phyloP scores from a whole-genome alignment of 2,329 filamentous ascomycete genomes.

The Fusarium sp. region DNA sequence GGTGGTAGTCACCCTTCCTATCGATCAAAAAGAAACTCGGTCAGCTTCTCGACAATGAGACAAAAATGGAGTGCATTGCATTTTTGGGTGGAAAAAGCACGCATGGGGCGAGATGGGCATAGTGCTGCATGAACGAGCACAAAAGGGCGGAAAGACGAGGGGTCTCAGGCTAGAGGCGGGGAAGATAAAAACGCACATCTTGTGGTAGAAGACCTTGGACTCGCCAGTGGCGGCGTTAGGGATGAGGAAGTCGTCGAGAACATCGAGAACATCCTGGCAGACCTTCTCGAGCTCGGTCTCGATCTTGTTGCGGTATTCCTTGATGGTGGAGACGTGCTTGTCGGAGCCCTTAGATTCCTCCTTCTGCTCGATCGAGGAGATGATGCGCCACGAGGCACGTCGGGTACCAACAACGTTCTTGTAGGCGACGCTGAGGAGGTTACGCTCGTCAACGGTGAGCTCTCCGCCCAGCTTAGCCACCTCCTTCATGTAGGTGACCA shows the following conservation, averaged over 20 bases:
- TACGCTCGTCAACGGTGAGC: constrained; percentile 96
- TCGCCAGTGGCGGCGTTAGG: constrained; percentile 96
- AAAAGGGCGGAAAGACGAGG: constrained; percentile 34
- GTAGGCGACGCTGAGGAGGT: constrained; percentile 98
- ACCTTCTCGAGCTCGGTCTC: constrained; percentile 97
- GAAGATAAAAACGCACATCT: constrained; percentile 79
- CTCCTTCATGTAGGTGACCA: constrained; percentile 99
- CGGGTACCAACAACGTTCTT: constrained; percentile 99
- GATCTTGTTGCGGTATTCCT: constrained; percentile 98
- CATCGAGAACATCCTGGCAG: constrained; percentile 97
- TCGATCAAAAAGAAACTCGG: constrained; percentile 30
- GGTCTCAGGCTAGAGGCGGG: constrained; percentile 35
- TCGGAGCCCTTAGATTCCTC: constrained; percentile 98
- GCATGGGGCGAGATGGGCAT: constrained; percentile 16
- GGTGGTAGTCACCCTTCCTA: constrained; percentile 97
- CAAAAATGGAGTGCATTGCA: constrained; percentile 10
- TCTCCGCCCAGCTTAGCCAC: constrained; percentile 88
- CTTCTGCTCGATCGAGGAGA: constrained; percentile 99
- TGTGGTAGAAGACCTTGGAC: constrained; percentile 99
- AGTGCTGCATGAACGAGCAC: constrained; percentile 25
- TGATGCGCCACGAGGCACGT: constrained; percentile 99
- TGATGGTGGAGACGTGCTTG: constrained; percentile 93
- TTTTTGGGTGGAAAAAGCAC: constrained; percentile 9
- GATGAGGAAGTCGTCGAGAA: constrained; percentile 92
- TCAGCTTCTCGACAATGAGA: constrained; percentile 22